Percentiles rank a stretch among this genome's conserved stretches.
These are phyloP conservation scores for Trichopus zeylanicus DNA, from an alignment of 116 monocot species.

Conservation along the genomic window DNA sequence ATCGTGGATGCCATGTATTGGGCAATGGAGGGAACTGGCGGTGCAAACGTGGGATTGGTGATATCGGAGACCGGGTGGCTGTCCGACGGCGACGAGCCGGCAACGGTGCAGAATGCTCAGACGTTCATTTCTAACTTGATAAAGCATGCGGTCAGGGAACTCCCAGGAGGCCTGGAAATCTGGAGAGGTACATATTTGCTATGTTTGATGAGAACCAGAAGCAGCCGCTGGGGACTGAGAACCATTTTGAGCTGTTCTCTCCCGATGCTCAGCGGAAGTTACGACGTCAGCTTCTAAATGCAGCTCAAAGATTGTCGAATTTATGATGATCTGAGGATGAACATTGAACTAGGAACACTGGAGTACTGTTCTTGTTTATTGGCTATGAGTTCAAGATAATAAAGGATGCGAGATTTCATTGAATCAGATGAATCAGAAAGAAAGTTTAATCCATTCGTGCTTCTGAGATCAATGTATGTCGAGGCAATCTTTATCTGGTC, in stretches of 20 bases:
- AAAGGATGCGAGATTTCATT: too few species aligned
- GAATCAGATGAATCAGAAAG: too few species aligned
- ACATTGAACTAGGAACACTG: too few species aligned
- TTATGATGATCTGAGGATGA: too few species aligned
- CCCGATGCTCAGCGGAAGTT: too few species aligned
- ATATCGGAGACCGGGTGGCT: slow-evolving; percentile 62
- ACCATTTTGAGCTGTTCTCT: slow-evolving; percentile 29
- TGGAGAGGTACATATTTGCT: slow-evolving; percentile 37
- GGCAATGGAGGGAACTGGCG: slow-evolving; percentile 28
- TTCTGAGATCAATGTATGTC: too few species aligned
- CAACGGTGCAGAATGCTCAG: slow-evolving; percentile 17
- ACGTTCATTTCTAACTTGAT: slow-evolving; percentile 37
- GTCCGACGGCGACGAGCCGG: slow-evolving; percentile 21
- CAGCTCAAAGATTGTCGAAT: too few species aligned
- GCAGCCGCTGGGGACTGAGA: slow-evolving; percentile 12
- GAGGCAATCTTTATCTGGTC: too few species aligned
- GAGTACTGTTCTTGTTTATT: too few species aligned
- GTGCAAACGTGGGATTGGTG: slow-evolving; percentile 7
- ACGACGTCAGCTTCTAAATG: too few species aligned
- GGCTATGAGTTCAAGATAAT: too few species aligned
- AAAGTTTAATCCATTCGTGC: too few species aligned
- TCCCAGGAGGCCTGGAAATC: slow-evolving; percentile 28
- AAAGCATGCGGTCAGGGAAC: slow-evolving; percentile 42
- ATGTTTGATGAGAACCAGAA: slow-evolving; percentile 39
- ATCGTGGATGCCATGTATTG: slow-evolving; percentile 30